phyloP scores from a whole-genome alignment of 495 filamentous ascomycete genomes.

The Xylaria castorea region DNA sequence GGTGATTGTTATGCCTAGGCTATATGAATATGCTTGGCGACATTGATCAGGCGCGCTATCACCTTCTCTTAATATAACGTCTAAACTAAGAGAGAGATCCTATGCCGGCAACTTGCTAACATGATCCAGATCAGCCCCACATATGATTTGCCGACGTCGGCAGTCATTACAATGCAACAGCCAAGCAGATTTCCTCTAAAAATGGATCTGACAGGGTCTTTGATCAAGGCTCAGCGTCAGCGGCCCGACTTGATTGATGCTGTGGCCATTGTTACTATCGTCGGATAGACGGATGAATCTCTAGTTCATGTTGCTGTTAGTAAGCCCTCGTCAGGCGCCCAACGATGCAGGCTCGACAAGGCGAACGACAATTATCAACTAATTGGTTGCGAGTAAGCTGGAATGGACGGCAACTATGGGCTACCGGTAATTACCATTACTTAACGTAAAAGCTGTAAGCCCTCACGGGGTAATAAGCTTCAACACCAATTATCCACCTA shows the following conservation, averaged over 20 bases:
- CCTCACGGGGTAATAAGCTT: not conserved
- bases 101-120: not conserved
- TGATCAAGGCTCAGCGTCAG: not conserved
- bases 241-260: not conserved
- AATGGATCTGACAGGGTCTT: not conserved
- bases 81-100: slow-evolving; percentile 8
- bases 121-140: not conserved
- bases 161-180: not conserved
- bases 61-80: not conserved
- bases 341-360: not conserved
- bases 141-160: slow-evolving; percentile 15
- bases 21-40: not conserved
- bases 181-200: not conserved
- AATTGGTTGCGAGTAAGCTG: not conserved
- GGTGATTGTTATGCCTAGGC: not conserved
- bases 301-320: not conserved
- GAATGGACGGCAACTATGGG: not conserved
- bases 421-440: not conserved
- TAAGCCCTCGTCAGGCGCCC: not conserved
- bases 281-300: not conserved
- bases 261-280: not conserved
- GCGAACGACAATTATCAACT: not conserved
- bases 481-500: not conserved
- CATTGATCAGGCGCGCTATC: not conserved
- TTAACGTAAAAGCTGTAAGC: not conserved